These are phyloP conservation scores for Penicillium griseofulvum DNA, from an alignment of 2,329 filamentous ascomycete species.

Conservation along the genomic window DNA sequence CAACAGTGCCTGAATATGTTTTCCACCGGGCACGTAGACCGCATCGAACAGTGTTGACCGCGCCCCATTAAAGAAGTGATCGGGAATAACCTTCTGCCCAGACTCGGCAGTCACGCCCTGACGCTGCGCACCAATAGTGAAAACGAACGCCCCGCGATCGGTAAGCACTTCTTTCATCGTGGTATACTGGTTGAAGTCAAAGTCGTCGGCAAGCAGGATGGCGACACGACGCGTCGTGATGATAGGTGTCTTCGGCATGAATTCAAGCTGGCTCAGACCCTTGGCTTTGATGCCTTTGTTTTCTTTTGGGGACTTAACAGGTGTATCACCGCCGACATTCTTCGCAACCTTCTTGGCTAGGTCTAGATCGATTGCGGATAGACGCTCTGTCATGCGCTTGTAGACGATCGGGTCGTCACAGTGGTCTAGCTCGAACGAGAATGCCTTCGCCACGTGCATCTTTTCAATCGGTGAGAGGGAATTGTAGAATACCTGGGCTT, in stretches of 20 bases:
- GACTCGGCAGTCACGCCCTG: slow-evolving; percentile 63
- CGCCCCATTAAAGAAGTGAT: slow-evolving; percentile 78
- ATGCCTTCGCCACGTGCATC: slow-evolving; percentile 36
- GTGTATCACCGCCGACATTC: slow-evolving; percentile 68
- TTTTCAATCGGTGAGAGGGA: slow-evolving; percentile 37
- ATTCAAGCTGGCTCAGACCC: slow-evolving; percentile 64
- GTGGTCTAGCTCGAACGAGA: slow-evolving; percentile 41
- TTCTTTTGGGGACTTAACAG: slow-evolving; percentile 47
- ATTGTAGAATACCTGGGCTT: slow-evolving; percentile 40
- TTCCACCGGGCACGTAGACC: slow-evolving; percentile 71
- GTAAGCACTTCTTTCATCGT: slow-evolving; percentile 63
- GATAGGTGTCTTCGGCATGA: slow-evolving; percentile 60
- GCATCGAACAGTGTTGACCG: slow-evolving; percentile 77
- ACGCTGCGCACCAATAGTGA: slow-evolving; percentile 69
- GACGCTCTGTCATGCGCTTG: slow-evolving; percentile 64
- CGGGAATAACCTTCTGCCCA: slow-evolving; percentile 60
- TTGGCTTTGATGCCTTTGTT: slow-evolving; percentile 69
- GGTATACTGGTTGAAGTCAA: slow-evolving; percentile 64
- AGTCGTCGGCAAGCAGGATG: slow-evolving; percentile 75
- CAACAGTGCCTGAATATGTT: slow-evolving; percentile 58
- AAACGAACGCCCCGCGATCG: slow-evolving; percentile 63
- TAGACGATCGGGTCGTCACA: slow-evolving; percentile 80
- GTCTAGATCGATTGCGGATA: slow-evolving; percentile 67
- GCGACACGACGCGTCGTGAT: slow-evolving; percentile 71
- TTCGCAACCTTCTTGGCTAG: slow-evolving; percentile 68